Conservation (phyloP, 2,329 filamentous ascomycete species). For the Aspergillus novoparasiticus region DNA sequence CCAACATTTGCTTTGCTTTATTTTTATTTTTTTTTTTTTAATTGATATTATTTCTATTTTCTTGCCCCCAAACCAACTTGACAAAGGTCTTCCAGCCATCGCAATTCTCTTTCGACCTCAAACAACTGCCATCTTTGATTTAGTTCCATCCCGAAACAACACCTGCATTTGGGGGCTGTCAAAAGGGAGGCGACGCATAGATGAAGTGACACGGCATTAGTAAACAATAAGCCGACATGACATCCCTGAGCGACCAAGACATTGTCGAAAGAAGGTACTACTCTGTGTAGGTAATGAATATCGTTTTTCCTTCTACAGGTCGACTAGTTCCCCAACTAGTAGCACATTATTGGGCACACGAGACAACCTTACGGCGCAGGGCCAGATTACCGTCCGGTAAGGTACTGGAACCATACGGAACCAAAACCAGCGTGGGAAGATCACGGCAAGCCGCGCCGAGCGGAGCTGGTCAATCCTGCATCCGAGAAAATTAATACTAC, state of each 20-base stretch:
- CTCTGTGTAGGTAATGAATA: neutral
- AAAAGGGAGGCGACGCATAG: neutral
- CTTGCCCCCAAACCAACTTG: neutral
- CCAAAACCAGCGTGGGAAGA: constrained; percentile 7
- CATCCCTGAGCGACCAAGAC: neutral
- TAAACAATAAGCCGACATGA: neutral
- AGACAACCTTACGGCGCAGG: constrained; percentile 7
- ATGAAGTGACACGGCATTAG: neutral
- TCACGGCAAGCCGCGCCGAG: constrained; percentile 24
- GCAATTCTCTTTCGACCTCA: neutral
- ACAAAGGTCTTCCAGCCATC: neutral
- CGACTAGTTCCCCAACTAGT: neutral
- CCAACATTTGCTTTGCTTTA: constrained; percentile 12
- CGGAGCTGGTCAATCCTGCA: constrained; percentile 21
- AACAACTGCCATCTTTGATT: neutral
- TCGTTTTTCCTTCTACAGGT: neutral
- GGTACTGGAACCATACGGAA: constrained; percentile 9
- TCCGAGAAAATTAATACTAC: constrained; percentile 15
- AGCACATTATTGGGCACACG: constrained; percentile 19
- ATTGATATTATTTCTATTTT: constrained; percentile 4
- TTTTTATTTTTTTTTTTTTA: constrained; percentile 1
- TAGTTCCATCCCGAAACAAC: neutral
- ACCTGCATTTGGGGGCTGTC: neutral
- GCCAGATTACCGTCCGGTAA: constrained; percentile 7
- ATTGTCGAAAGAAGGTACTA: neutral